phyloP scores from a whole-genome alignment of 2,329 filamentous ascomycete genomes.

The Thermochaetoides dissita region DNA sequence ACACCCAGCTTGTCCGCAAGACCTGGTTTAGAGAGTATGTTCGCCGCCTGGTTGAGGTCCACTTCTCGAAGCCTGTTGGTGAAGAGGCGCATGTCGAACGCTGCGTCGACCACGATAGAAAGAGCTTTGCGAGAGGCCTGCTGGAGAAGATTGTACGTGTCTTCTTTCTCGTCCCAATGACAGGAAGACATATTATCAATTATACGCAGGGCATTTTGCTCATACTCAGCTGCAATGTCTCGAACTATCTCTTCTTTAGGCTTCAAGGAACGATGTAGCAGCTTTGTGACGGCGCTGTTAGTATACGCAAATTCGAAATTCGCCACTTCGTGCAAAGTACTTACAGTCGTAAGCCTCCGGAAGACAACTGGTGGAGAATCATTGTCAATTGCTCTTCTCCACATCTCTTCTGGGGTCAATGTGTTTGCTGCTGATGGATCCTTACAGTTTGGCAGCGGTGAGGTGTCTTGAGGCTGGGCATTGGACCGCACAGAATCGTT shows the following conservation, averaged over 20 bases:
- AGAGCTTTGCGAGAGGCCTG: conserved; percentile 3
- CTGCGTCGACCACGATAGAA: conserved; percentile 2
- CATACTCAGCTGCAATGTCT: conserved; percentile 10
- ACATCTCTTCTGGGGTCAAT: not conserved
- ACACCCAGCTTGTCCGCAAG: conserved; percentile 6
- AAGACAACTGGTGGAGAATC: conserved; percentile 6
- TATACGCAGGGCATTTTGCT: conserved; percentile 6
- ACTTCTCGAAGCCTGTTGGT: conserved; percentile 3
- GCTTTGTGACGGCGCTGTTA: conserved; percentile 2
- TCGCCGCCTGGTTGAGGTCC: not conserved
- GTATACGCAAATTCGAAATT: not conserved
- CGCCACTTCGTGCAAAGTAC: not conserved
- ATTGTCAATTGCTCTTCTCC: conserved; percentile 7
- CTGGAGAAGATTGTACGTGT: not conserved
- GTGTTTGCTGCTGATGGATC: too few relatives aligned
- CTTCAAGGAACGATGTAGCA: conserved; percentile 12
- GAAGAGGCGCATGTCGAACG: conserved; percentile 1
- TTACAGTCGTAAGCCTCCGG: conserved; percentile 8
- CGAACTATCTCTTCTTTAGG: conserved; percentile 8
- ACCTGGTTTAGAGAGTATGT: not conserved
- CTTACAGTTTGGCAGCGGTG: not conserved
- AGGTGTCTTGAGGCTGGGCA: not conserved
- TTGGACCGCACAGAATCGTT: not conserved
- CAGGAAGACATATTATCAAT: conserved; percentile 6
- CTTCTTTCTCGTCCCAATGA: conserved; percentile 4